phyloP scores from a whole-genome alignment of 2,329 filamentous ascomycete genomes.

The Metarhizium rileyi region DNA sequence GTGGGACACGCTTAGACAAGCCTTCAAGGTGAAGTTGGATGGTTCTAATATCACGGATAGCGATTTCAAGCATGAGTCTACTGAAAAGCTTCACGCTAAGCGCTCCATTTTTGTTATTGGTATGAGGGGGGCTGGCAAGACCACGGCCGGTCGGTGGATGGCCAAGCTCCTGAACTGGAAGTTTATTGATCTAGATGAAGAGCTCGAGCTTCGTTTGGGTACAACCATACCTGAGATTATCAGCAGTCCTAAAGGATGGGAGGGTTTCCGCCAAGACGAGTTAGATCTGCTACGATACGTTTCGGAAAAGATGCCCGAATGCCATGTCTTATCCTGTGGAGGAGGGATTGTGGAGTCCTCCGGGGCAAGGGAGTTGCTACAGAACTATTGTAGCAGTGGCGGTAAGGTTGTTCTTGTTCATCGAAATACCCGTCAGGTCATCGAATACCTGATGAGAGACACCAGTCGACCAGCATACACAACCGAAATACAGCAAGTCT shows the following conservation, averaged over 20 bases:
- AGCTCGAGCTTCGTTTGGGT: slow-evolving; percentile 65
- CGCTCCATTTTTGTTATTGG: slow-evolving; percentile 88
- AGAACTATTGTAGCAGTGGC: slow-evolving; percentile 61
- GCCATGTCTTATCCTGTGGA: slow-evolving; percentile 84
- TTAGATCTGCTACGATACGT: slow-evolving; percentile 62
- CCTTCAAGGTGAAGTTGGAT: slow-evolving; percentile 67
- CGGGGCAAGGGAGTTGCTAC: slow-evolving; percentile 66
- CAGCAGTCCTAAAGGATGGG: slow-evolving; percentile 64
- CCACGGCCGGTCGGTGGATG: slow-evolving; percentile 83
- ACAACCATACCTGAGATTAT: slow-evolving; percentile 83
- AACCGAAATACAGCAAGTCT: slow-evolving; percentile 86
- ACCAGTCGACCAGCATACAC: slow-evolving; percentile 87
- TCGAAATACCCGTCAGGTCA: slow-evolving; percentile 76
- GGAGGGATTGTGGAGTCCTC: slow-evolving; percentile 85
- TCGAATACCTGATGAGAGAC: slow-evolving; percentile 81
- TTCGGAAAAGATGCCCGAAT: slow-evolving; percentile 63
- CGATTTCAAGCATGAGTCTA: slow-evolving; percentile 9
- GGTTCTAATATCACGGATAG: slow-evolving; percentile 51
- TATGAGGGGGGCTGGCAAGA: slow-evolving; percentile 96
- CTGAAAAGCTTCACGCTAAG: slow-evolving; percentile 19
- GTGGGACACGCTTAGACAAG: slow-evolving; percentile 82
- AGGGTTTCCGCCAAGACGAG: slow-evolving; percentile 75
- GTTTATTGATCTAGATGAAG: slow-evolving; percentile 78
- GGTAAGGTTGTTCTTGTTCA: slow-evolving; percentile 83
- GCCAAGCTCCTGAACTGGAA: slow-evolving; percentile 64